phyloP scores from a whole-genome alignment of 257 asterid species.

The Fraxinus excelsior region DNA sequence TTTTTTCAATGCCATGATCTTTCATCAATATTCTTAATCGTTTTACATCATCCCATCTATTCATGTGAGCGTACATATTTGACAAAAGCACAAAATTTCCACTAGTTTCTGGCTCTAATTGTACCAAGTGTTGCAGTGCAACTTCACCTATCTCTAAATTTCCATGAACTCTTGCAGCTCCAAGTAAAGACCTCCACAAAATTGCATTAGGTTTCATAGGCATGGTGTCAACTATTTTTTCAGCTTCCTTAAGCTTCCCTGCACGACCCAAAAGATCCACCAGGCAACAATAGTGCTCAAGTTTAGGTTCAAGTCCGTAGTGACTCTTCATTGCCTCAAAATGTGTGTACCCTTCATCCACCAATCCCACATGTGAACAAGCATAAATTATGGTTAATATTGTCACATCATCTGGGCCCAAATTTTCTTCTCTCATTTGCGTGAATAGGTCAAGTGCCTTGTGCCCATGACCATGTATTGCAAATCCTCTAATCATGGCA shows the following conservation, averaged over 20 bases:
- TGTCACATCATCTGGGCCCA: constrained; percentile 52
- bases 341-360: constrained; percentile 53
- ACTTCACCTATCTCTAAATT: constrained; percentile 50
- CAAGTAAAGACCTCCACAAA: constrained; percentile 65
- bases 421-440: constrained; percentile 45
- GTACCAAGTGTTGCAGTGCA: constrained; percentile 43
- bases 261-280: constrained; percentile 73
- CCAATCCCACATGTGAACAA: constrained; percentile 71
- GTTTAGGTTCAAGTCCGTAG: constrained; percentile 53
- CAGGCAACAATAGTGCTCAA: constrained; percentile 70
- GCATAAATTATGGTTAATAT: constrained; percentile 60
- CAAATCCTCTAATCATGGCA: constrained; percentile 73
- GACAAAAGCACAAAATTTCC: constrained; percentile 72
- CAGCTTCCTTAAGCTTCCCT: constrained; percentile 59
- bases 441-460: constrained; percentile 59
- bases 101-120: constrained; percentile 57
- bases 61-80: constrained; percentile 54
- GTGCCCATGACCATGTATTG: constrained; percentile 57
- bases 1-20: constrained; percentile 49
- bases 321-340: constrained; percentile 48
- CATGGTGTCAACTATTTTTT: constrained; percentile 40
- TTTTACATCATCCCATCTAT: constrained; percentile 63
- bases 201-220: constrained; percentile 59
- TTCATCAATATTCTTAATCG: constrained; percentile 57
- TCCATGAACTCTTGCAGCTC: constrained; percentile 68